Evolutionary conservation across 73 alveolate genomes (phyloP).

Genomic region (Symbiodinium pilosum): DNA sequence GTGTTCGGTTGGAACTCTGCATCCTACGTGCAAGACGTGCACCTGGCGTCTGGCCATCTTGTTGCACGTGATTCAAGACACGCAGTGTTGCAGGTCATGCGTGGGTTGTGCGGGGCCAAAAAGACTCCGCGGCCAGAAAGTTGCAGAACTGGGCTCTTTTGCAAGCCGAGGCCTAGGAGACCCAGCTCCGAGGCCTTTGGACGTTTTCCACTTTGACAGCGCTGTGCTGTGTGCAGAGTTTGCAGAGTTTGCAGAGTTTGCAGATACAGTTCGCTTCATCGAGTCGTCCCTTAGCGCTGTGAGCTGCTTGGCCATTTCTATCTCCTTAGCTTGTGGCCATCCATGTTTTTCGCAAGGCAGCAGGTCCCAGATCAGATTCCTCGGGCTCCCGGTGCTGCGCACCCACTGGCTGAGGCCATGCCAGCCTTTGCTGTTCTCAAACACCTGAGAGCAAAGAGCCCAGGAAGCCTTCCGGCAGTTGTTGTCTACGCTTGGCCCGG

Average conservation of each 20-base stretch:
- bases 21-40: neutral
- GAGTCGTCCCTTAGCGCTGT: neutral
- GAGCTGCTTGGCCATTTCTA: neutral
- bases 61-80: neutral
- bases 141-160: no score
- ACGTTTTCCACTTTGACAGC: neutral
- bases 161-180: neutral
- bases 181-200: neutral
- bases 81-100: neutral
- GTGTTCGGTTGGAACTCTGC: neutral
- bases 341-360: no score
- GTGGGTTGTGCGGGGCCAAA: neutral
- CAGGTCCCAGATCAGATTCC: neutral
- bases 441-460: neutral
- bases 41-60: no score
- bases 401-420: neutral
- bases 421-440: neutral
- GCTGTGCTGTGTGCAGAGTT: neutral
- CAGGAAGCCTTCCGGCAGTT: constrained; percentile 16
- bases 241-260: neutral
- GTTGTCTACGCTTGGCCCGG: neutral
- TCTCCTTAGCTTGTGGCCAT: no score
- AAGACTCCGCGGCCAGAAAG: neutral
- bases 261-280: neutral
- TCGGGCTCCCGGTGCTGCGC: neutral